Conservation (phyloP, 305 asterid genomes). For the Salvia sclarea region DNA sequence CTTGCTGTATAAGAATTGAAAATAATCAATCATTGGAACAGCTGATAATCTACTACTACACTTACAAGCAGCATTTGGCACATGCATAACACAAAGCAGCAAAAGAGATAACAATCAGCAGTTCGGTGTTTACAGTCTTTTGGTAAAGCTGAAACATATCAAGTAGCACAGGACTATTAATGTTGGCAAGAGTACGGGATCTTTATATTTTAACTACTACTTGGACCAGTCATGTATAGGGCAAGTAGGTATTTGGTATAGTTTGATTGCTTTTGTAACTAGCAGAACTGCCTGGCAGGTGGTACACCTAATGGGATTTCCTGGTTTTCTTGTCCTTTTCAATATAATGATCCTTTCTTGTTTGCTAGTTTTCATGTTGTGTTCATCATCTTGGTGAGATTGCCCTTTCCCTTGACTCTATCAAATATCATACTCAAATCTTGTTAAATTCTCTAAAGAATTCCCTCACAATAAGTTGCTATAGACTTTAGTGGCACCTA, state of each 20-base stretch:
- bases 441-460: neutral
- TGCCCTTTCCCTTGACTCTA: neutral
- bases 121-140: neutral
- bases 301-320: neutral
- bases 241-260: no score
- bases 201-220: neutral
- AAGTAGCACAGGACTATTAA: neutral
- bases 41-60: neutral
- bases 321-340: neutral
- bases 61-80: neutral
- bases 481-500: constrained; percentile 18
- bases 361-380: neutral
- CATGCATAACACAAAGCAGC: neutral
- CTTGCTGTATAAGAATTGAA: constrained; percentile 52
- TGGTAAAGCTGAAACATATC: neutral
- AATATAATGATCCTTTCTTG: neutral
- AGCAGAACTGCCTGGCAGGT: neutral
- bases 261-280: neutral
- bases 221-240: neutral
- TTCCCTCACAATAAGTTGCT: neutral
- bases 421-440: neutral
- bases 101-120: neutral
- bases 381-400: neutral
- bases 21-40: neutral
- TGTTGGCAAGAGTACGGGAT: neutral